Evolutionary conservation across 2,329 filamentous ascomycete genomes (phyloP).

Genomic region (Paecilomyces sp.): DNA sequence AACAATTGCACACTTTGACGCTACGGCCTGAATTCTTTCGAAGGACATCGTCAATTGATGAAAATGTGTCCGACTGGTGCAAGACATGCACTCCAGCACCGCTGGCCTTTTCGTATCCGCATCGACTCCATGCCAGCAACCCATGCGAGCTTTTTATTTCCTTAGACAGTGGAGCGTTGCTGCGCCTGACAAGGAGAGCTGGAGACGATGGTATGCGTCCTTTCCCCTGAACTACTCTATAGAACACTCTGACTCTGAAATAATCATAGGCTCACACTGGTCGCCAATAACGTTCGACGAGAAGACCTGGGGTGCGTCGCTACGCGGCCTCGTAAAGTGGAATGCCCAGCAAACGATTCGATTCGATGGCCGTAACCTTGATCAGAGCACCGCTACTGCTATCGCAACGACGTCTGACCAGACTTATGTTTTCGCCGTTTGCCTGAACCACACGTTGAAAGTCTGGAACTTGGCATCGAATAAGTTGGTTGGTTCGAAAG

Average conservation of each 20-base stretch:
- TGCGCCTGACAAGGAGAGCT: constrained; percentile 61
- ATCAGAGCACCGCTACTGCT: constrained; percentile 36
- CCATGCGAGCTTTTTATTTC: constrained; percentile 71
- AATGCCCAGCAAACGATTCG: constrained; percentile 35
- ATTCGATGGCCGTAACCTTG: constrained; percentile 34
- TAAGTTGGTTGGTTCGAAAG: constrained; percentile 66
- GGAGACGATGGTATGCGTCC: constrained; percentile 41
- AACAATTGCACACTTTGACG: constrained; percentile 76
- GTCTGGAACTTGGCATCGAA: constrained; percentile 85
- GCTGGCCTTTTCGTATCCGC: constrained; percentile 69
- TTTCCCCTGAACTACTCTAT: constrained; percentile 1
- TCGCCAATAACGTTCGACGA: constrained; percentile 41
- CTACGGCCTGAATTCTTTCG: constrained; percentile 77
- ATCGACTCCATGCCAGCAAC: constrained; percentile 69
- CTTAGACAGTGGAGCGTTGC: constrained; percentile 38
- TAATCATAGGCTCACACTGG: constrained; percentile 33
- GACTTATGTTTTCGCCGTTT: constrained; percentile 64
- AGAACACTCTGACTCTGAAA: background rate
- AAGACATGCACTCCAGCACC: constrained; percentile 67
- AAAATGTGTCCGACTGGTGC: constrained; percentile 67
- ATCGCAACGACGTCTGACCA: constrained; percentile 40
- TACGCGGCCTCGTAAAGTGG: constrained; percentile 41
- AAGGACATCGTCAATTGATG: constrained; percentile 60
- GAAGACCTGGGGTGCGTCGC: constrained; percentile 41
- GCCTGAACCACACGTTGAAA: constrained; percentile 79